Evolutionary conservation across 164 flowering plant genomes (phyloP).

Genomic region (Dillenia suffruticosa): DNA sequence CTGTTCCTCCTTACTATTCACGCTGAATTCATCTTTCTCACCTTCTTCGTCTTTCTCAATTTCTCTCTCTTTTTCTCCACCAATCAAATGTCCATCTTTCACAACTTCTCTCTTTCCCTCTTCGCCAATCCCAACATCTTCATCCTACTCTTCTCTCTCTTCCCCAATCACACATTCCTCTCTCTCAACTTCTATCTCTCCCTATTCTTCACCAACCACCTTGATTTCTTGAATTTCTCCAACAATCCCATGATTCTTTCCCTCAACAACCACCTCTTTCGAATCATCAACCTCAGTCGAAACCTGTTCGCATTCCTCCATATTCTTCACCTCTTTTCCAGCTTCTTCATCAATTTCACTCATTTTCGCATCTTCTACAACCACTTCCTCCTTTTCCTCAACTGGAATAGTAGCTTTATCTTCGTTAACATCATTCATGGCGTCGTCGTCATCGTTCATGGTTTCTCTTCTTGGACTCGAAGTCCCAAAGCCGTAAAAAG

Average conservation of each 20-base stretch:
- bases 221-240: no score
- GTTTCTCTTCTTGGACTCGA: not conserved
- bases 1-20: conserved; percentile 7
- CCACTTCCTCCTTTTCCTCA: conserved; percentile 4
- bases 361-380: not conserved
- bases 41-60: not conserved
- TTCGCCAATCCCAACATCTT: not conserved
- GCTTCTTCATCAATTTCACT: not conserved
- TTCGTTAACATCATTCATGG: not conserved
- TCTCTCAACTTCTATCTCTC: no score
- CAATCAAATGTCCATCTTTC: not conserved
- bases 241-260: no score
- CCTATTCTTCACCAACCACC: no score
- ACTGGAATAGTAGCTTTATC: not conserved
- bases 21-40: not conserved
- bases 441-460: not conserved
- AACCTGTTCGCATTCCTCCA: conserved; percentile 1
- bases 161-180: no score
- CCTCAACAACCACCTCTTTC: no score
- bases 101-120: not conserved
- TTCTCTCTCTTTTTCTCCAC: not conserved
- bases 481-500: not conserved
- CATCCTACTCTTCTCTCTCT: not conserved
- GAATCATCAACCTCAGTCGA: not conserved
- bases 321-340: not conserved